Evolutionary conservation across 768 basidiomycete species (phyloP).

Genomic region (Pleurotus pulmonarius): DNA sequence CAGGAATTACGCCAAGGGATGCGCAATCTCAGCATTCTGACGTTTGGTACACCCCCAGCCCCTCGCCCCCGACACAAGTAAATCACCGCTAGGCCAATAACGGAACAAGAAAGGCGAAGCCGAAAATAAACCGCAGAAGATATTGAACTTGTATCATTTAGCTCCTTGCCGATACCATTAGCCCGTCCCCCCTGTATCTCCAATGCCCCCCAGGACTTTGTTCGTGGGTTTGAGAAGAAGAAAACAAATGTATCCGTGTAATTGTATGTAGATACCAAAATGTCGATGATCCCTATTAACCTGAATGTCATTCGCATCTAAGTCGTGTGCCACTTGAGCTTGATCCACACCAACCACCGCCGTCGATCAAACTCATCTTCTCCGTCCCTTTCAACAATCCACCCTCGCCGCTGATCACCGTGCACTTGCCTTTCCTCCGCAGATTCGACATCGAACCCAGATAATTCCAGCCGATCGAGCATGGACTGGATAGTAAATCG

Average conservation of each 20-base stretch:
- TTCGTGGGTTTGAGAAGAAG: too few species aligned
- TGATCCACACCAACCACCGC: conserved; percentile 70
- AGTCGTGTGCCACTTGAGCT: conserved; percentile 40
- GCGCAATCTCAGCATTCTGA: conserved; percentile 41
- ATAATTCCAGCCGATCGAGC: conserved; percentile 31
- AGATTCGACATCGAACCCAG: conserved; percentile 43
- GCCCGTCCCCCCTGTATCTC: too few species aligned
- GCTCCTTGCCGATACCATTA: too few species aligned
- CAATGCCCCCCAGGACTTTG: too few species aligned
- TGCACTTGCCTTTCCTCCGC: conserved; percentile 45
- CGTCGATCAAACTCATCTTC: conserved; percentile 70
- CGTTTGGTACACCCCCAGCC: conserved; percentile 33
- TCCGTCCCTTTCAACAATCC: conserved; percentile 47
- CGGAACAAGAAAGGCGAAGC: neutral
- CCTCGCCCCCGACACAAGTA: conserved; percentile 4
- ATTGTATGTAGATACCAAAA: conserved; percentile 1
- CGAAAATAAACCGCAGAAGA: neutral
- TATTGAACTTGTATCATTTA: conserved; percentile 3
- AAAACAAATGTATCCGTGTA: neutral
- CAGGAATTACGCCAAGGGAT: conserved; percentile 36
- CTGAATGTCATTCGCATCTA: neutral
- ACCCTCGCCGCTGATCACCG: conserved; percentile 35
- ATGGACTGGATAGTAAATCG: conserved; percentile 68
- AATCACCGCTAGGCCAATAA: neutral
- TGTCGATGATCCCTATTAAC: too few species aligned